Evolutionary conservation across 1,139 yeast species (phyloP).

Genomic region (Sugiyamaella pinicola): DNA sequence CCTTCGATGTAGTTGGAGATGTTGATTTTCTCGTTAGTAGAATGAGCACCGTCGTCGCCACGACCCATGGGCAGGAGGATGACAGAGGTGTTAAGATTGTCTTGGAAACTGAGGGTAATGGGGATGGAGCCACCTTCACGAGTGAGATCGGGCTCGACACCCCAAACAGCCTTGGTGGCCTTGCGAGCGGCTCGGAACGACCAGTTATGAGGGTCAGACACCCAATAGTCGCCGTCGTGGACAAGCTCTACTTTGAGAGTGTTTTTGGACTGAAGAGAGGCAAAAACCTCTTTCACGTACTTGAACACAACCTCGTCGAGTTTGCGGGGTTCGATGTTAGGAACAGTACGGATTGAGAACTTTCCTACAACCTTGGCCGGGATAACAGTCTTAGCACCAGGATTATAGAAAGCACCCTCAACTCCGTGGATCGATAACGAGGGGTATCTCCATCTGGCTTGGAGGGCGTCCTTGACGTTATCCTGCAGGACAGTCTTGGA

Average conservation of each 20-base stretch:
- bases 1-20: constrained; percentile 90
- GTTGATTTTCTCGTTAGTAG: constrained; percentile 92
- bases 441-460: constrained; percentile 99
- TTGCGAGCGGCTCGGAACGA: constrained; percentile 91
- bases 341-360: constrained; percentile 96
- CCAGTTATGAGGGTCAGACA: constrained; percentile 89
- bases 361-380: constrained; percentile 94
- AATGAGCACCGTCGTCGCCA: constrained; percentile 99
- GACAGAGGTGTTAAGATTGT: constrained; percentile 80
- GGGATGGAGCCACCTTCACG: constrained; percentile 99
- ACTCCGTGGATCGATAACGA: constrained; percentile 94
- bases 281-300: constrained; percentile 67
- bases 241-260: constrained; percentile 68
- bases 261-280: constrained; percentile 74
- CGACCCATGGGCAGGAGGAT: constrained; percentile 94
- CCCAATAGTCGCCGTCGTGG: constrained; percentile 97
- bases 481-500: constrained; percentile 78
- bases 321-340: constrained; percentile 80
- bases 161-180: constrained; percentile 95
- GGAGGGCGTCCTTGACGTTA: constrained; percentile 79
- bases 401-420: constrained; percentile 93
- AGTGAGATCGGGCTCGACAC: constrained; percentile 91
- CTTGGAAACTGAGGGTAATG: constrained; percentile 88
- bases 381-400: constrained; percentile 97
- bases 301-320: constrained; percentile 76